Percentiles rank a stretch among this genome's conserved stretches.
Evolutionary conservation across 768 basidiomycete genomes (phyloP).

Genomic region (Amanita rubescens): DNA sequence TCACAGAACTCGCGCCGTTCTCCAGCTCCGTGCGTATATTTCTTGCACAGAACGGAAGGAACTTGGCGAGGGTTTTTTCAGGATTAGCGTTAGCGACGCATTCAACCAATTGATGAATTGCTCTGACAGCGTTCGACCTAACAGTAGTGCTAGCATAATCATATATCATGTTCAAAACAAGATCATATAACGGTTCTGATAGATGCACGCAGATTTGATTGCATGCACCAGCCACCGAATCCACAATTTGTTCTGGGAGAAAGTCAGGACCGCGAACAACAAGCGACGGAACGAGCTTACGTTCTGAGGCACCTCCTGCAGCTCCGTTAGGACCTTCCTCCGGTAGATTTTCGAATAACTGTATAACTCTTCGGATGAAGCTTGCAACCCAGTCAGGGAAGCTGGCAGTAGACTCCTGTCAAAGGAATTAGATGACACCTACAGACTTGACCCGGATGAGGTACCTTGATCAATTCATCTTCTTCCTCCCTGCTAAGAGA

Average conservation of each 20-base stretch:
- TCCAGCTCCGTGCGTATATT: slow-evolving; percentile 76
- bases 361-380: slow-evolving; percentile 72
- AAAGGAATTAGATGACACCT: not conserved
- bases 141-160: slow-evolving; percentile 78
- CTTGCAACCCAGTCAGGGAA: slow-evolving; percentile 82
- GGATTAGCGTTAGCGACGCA: slow-evolving; percentile 80
- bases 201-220: slow-evolving; percentile 72
- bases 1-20: slow-evolving; percentile 71
- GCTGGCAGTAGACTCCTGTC: slow-evolving; percentile 55
- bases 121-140: slow-evolving; percentile 79
- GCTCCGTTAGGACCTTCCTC: slow-evolving; percentile 66
- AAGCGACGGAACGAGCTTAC: slow-evolving; percentile 22
- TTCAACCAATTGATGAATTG: slow-evolving; percentile 80
- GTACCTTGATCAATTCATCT: slow-evolving; percentile 54
- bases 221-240: slow-evolving; percentile 70
- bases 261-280: slow-evolving; percentile 1
- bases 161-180: slow-evolving; percentile 76
- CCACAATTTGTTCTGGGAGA: slow-evolving; percentile 58
- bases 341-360: slow-evolving; percentile 78
- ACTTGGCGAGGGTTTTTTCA: slow-evolving; percentile 67
- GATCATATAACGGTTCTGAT: slow-evolving; percentile 67
- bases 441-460: not conserved
- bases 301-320: slow-evolving; percentile 59
- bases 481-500: slow-evolving; percentile 55
- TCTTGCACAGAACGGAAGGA: slow-evolving; percentile 63